Base-by-base conservation (phyloP, 208 protist species). In the Trypanosomatidae sp. region DNA sequence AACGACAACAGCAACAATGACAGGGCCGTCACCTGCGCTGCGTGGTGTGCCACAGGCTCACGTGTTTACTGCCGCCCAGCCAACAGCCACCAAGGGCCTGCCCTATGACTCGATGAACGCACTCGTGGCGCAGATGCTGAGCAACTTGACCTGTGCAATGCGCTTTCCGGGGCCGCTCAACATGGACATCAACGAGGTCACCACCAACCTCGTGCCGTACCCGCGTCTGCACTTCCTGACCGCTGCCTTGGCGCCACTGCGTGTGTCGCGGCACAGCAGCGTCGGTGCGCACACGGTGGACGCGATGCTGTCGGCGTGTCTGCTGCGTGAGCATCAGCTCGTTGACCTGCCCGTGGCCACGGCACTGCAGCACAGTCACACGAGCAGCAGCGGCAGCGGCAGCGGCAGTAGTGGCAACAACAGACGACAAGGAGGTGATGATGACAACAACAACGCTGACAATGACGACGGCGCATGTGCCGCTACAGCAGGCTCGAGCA, bases 141-240 rank as follows among this genome's bases (percentile, higher is more conserved):
- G 83, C 56, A 84, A 97, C 56, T 60, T 98, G 4, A 98, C 95
- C 0, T 91, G 87, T 33, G 86, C 82, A 13, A 92, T 96, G 71
- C 81, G 93, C 38, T 97, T 97, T 52, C 80, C 77, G 8, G 96
- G 96, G 1, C 66, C 88, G 22, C 73, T 98, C 16, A 98, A 98
- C 62, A 90, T 98, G 57, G 96, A 98, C 61, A 87, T 98, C 25
- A 97, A 97, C 63, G 96, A 98, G 46, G 82, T 98, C 48, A 96
- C 92, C 0, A 98, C 94, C 6, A 98, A 98, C 52, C 69, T 98
- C 6, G 92, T 98, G n/a, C 96, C 96, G 2, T 98, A 90, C 54
- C 92, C 96, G 2, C 65, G 81, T 3, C 62, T 97, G 47, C 75
- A 97, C 30, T 81, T 97, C 49, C 48, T 98, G 10, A 79, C 89